Base-by-base conservation (phyloP, 148 eudicot genomes). In the Camellia sinensis region DNA sequence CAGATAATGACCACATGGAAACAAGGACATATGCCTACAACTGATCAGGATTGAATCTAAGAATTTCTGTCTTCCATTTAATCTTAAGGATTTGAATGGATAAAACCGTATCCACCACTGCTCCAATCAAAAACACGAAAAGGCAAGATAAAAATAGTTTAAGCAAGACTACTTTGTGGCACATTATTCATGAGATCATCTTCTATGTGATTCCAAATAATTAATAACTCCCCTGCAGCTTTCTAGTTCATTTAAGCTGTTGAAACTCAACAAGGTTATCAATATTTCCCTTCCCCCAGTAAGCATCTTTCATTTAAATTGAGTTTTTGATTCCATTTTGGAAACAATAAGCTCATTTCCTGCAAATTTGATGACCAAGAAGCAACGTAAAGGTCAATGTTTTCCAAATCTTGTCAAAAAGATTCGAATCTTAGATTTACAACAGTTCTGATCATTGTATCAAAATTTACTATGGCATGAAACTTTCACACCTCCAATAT, bases 101-200 rank as follows among this genome's bases (percentile, higher is more conserved):
- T 3, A 50, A 74, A 22, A 54, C 6, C 62, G 54, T 12, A 17
- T 17, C 77, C 21, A 56, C 63, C 74, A 74, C 77, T 74, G 65
- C 18, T 73, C 76, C 63, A 73, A 13, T 54, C 19, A 50, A 71
- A 46, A 46, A 7, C 6, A 44, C 29, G 9, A 41, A 18, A 71
- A 17, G 54, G 48, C 57, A 19, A 19, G 22, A 10, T 48, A n/a
- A 46, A 9, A 71, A 18, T 45, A 56, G 62, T 74, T 12, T 15
- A 46, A 7, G 18, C 21, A 29, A 54, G 48, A 1, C 15, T 19
- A n/a, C 18, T 53, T 53, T 63, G 37, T 63, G 3, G 67, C 37
- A 63, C 37, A 63, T 63, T 3, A 37, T 54, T 12, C 45, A 4
- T 37, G 15, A 37, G 15, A 7, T 54, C 57, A 7, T 7, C 12